Conservation (phyloP, 352 stramenopile genomes). For the Pythium rhizo-oryzae region DNA sequence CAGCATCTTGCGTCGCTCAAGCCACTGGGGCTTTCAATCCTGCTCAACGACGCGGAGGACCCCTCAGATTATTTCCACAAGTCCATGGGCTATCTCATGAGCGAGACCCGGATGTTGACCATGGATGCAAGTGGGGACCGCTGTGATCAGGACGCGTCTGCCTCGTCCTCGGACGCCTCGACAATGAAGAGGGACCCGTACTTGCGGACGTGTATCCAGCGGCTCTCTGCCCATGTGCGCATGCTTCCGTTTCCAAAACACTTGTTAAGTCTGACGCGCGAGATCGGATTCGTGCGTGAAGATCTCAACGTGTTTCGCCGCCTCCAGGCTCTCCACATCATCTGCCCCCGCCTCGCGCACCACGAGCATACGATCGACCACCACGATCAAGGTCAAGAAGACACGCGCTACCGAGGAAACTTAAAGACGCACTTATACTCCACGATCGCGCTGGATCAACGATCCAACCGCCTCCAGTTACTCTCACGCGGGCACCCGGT, state of each 20-base stretch:
- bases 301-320: constrained; percentile 71
- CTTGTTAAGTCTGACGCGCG: constrained; percentile 72
- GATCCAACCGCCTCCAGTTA: constrained; percentile 77
- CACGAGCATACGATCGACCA: constrained; percentile 86
- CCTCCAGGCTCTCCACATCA: constrained; percentile 79
- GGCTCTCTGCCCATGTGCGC: constrained; percentile 78
- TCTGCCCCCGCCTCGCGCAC: constrained; percentile 76
- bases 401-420: constrained; percentile 81
- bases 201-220: constrained; percentile 69
- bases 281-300: constrained; percentile 81
- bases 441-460: constrained; percentile 82
- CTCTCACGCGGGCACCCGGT: constrained; percentile 79
- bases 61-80: constrained; percentile 62
- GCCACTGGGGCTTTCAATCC: constrained; percentile 74
- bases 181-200: constrained; percentile 37
- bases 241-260: constrained; percentile 87
- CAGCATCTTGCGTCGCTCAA: constrained; percentile 81
- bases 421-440: constrained; percentile 88
- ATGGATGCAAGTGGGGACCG: constrained; percentile 10
- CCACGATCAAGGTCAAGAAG: constrained; percentile 85
- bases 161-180: constrained; percentile 4
- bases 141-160: background rate
- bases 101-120: constrained; percentile 39
- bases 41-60: constrained; percentile 82
- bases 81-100: constrained; percentile 76